Percentiles rank a stretch among this genome's conserved stretches.
phyloP scores from a whole-genome alignment of 768 basidiomycete genomes.

The Pleurotus pulmonarius region DNA sequence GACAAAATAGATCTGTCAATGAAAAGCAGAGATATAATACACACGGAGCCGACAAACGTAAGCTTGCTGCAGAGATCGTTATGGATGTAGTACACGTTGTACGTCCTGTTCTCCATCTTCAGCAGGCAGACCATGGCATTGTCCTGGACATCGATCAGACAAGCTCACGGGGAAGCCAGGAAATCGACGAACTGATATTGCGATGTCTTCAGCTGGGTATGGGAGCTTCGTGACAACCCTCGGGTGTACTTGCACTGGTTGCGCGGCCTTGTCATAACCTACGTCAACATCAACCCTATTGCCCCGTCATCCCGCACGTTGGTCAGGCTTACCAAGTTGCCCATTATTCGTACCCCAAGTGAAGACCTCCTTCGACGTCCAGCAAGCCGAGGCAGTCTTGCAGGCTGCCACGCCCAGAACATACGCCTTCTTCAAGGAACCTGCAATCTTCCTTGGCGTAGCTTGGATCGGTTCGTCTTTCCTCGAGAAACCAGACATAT shows the following conservation, averaged over 20 bases:
- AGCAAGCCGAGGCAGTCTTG: conserved; percentile 84
- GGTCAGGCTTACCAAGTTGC: conserved; percentile 65
- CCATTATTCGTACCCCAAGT: conserved; percentile 95
- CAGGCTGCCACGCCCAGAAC: conserved; percentile 85
- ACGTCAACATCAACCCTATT: not conserved
- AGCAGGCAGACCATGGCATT: conserved; percentile 80
- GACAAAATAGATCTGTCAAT: conserved; percentile 1
- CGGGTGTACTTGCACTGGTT: conserved; percentile 73
- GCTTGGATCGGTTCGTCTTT: conserved; percentile 75
- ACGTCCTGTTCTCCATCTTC: conserved; percentile 76
- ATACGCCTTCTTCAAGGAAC: conserved; percentile 71
- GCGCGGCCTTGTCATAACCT: conserved; percentile 77
- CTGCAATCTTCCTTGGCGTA: conserved; percentile 69
- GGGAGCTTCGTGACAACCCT: conserved; percentile 78
- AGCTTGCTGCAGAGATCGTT: conserved; percentile 75
- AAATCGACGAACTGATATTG: conserved; percentile 59
- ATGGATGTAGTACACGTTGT: conserved; percentile 44
- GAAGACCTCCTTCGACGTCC: conserved; percentile 69
- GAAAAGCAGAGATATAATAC: not conserved
- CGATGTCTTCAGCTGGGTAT: conserved; percentile 65
- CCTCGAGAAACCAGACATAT: conserved; percentile 30
- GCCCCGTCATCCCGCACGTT: too few relatives aligned
- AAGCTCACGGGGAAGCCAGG: not conserved
- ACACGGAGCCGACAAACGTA: conserved; percentile 38
- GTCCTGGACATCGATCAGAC: conserved; percentile 44